Conservation (phyloP, 2,329 filamentous ascomycete genomes). For the Fusarium acutatum region DNA sequence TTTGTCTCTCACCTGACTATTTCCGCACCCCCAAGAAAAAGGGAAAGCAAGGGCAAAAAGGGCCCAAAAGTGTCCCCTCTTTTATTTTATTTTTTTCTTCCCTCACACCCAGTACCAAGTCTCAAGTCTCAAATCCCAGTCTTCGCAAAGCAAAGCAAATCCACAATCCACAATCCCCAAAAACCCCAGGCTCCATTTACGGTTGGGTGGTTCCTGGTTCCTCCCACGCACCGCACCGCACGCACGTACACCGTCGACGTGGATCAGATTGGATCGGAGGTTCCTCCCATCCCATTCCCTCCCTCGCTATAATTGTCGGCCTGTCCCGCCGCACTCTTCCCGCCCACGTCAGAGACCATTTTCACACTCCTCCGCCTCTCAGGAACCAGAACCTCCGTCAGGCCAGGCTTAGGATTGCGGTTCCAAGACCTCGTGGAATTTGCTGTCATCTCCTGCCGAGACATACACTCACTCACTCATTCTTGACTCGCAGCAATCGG, state of each 20-base stretch:
- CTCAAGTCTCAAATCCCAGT: conserved; percentile 30
- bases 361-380: conserved; percentile 22
- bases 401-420: conserved; percentile 32
- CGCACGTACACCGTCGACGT: conserved; percentile 4
- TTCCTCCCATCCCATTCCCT: conserved; percentile 32
- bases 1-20: conserved; percentile 35
- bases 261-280: conserved; percentile 36
- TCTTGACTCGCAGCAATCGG: conserved; percentile 35
- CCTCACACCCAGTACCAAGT: conserved; percentile 30
- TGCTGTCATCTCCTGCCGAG: conserved; percentile 39
- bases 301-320: conserved; percentile 39
- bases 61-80: conserved; percentile 30
- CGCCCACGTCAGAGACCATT: conserved; percentile 37
- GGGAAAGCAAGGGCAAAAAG: conserved; percentile 10
- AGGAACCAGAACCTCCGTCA: conserved; percentile 25
- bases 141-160: conserved; percentile 17
- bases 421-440: conserved; percentile 39
- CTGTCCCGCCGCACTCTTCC: conserved; percentile 37
- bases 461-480: conserved; percentile 30
- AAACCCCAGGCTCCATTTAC: conserved; percentile 36
- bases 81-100: conserved; percentile 18
- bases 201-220: conserved; percentile 38
- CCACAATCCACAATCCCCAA: conserved; percentile 35
- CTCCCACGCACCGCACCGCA: conserved; percentile 13
- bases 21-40: conserved; percentile 31